phyloP scores from a whole-genome alignment of 2,329 filamentous ascomycete genomes.

The Colletotrichum karsti region DNA sequence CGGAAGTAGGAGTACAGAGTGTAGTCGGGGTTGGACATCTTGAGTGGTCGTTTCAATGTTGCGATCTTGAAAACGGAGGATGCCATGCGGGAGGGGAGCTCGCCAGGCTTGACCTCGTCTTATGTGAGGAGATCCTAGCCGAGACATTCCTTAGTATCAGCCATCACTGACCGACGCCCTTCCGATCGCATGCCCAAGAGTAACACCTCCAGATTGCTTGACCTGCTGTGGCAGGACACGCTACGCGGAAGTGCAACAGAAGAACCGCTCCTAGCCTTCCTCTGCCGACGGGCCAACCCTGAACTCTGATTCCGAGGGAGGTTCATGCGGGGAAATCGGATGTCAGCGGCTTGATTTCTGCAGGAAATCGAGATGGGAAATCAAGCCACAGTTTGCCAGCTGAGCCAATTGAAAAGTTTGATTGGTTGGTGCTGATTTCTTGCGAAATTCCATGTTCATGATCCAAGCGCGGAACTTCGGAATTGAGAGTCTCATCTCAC shows the following conservation, averaged over 20 bases:
- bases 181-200: neutral
- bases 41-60: neutral
- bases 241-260: neutral
- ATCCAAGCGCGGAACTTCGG: neutral
- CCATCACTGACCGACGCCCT: neutral
- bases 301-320: neutral
- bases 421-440: too few species aligned
- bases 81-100: neutral
- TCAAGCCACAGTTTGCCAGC: too few species aligned
- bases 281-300: neutral
- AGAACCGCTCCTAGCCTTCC: slow-evolving; percentile 18
- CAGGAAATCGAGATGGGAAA: neutral
- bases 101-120: neutral
- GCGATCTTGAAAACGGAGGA: neutral
- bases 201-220: too few species aligned
- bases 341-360: neutral
- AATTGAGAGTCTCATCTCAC: neutral
- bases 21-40: slow-evolving; percentile 34
- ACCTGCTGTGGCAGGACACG: too few species aligned
- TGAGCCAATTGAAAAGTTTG: too few species aligned
- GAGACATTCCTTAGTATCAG: neutral
- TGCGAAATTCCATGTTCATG: too few species aligned
- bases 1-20: slow-evolving; percentile 68
- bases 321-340: slow-evolving; percentile 18
- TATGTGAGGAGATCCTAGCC: neutral